Base-by-base conservation (phyloP, 2,329 filamentous ascomycete species). In the Harringtonia aguacate region DNA sequence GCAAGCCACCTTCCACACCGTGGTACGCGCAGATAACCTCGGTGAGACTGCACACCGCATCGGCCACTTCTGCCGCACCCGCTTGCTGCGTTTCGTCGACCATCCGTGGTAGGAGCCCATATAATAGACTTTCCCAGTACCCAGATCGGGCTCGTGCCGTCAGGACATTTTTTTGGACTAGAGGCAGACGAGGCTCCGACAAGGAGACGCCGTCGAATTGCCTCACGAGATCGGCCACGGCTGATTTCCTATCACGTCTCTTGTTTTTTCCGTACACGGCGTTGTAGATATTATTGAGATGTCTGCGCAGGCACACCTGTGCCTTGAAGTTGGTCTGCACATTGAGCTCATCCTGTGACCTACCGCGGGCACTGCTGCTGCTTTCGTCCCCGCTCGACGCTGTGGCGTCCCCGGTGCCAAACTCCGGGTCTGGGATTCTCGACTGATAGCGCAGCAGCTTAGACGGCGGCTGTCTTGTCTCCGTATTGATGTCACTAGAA, bases 1-100 rank as follows among this genome's bases (percentile, higher is more conserved):
- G 34, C 14, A 21, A 28, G n/a, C 37, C 40, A 17, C 30, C 28
- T 2, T 37, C 24, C 5, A 45, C 39, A 12, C 46, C 48, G 13
- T 50, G 50, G 33, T 49, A 49, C 3, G 50, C 47, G 12, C 40
- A 43, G 36, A 52, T 31, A 8, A 44, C 45, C 15, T 50, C 47
- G 2, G 38, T 33, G 2, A 52, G 36, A 20, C 48, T 45, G 22
- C 17, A 9, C 14, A 49, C 39, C 3, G 40, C 27, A 8, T 48
- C 41, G 4, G 36, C 41, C 20, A 46, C 41, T 17, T 43, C 39
- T 4, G 33, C 34, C 14, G 36, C 18, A 21, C 35, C 34, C 5
- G 24, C 34, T 14, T 45, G 44, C 10, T 35, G 35, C 7, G 46
- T 30, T 5, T 38, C 18, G 6, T 36, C 20, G 8, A 41, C 20